A percentile compares a stretch with the other conserved stretches of the same genome.
Evolutionary conservation across 257 asterid genomes (phyloP).

Genomic region (Solanum boliviense): DNA sequence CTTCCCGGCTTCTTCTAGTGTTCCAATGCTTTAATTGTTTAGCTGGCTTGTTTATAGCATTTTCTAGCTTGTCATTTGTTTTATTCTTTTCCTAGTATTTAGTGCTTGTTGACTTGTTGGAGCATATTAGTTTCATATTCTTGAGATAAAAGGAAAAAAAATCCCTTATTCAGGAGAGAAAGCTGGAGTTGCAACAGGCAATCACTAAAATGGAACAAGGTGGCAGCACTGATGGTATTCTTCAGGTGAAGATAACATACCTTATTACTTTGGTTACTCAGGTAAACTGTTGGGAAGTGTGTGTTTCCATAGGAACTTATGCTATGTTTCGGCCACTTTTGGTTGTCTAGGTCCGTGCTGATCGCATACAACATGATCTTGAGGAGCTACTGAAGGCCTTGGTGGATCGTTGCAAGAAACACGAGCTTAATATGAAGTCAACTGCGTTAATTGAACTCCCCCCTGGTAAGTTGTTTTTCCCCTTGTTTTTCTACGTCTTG

Average conservation of each 20-base stretch:
- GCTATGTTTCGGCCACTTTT: slow-evolving; percentile 9
- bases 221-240: slow-evolving; percentile 99
- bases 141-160: not conserved
- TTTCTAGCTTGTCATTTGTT: not conserved
- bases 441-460: slow-evolving; percentile 84
- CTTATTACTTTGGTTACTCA: not conserved
- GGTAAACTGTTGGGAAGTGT: not conserved
- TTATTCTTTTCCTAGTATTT: not conserved
- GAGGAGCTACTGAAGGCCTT: slow-evolving; percentile 89
- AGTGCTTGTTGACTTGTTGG: not conserved
- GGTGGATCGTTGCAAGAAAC: slow-evolving; percentile 81
- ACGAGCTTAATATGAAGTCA: slow-evolving; percentile 52
- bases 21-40: not conserved
- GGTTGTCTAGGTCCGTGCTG: slow-evolving; percentile 82
- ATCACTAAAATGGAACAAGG: slow-evolving; percentile 94
- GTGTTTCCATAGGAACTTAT: not conserved
- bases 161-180: slow-evolving; percentile 59
- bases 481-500: slow-evolving; percentile 7
- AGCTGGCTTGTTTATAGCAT: not conserved
- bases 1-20: not conserved
- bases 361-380: slow-evolving; percentile 92
- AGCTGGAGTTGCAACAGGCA: slow-evolving; percentile 88
- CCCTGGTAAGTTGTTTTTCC: slow-evolving; percentile 36
- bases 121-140: not conserved
- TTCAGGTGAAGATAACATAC: slow-evolving; percentile 53